These are phyloP conservation scores for Chloris gayana DNA, from an alignment of 176 grass and related monocot species.

Conservation along the genomic window DNA sequence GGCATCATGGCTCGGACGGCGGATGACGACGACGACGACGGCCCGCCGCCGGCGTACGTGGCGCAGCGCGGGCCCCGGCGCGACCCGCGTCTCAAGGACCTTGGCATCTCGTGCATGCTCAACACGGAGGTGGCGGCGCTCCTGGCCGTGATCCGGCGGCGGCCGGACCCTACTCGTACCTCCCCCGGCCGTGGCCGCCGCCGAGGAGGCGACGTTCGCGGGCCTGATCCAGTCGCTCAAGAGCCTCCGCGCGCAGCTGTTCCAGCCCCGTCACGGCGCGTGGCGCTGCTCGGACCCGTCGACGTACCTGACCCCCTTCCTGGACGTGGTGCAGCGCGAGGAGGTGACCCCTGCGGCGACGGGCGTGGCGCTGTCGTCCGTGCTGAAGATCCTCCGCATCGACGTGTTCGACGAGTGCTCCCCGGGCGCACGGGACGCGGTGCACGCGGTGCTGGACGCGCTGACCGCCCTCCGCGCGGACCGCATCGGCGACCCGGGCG, in stretches of 20 bases:
- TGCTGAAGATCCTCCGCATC: slow-evolving; percentile 82
- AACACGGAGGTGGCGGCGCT: slow-evolving; percentile 87
- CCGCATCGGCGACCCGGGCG: slow-evolving; percentile 58
- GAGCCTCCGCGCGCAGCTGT: slow-evolving; percentile 70
- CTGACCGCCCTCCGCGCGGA: slow-evolving; percentile 70
- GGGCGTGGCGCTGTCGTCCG: slow-evolving; percentile 72
- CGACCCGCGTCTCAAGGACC: slow-evolving; percentile 64
- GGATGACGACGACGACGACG: slow-evolving; percentile 49
- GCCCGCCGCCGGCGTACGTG: slow-evolving; percentile 34
- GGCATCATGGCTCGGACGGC: slow-evolving; percentile 38
- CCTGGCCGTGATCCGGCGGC: slow-evolving; percentile 82
- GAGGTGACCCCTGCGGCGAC: slow-evolving; percentile 70
- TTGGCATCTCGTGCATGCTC: slow-evolving; percentile 96
- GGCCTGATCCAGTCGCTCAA: slow-evolving; percentile 74
- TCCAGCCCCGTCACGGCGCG: slow-evolving; percentile 68
- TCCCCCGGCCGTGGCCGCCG: slow-evolving; percentile 30
- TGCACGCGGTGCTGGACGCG: slow-evolving; percentile 66
- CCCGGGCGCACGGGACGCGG: slow-evolving; percentile 73
- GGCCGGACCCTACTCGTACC: slow-evolving; percentile 56
- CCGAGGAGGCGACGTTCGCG: slow-evolving; percentile 49
- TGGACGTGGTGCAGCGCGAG: slow-evolving; percentile 82
- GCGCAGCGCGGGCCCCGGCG: slow-evolving; percentile 26
- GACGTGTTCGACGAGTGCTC: slow-evolving; percentile 91
- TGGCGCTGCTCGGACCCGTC: slow-evolving; percentile 85
- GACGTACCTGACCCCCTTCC: slow-evolving; percentile 76